Percentiles rank a stretch among this genome's conserved stretches.
phyloP scores from a whole-genome alignment of 345 rosid species.

The Eucalyptus urophylla region DNA sequence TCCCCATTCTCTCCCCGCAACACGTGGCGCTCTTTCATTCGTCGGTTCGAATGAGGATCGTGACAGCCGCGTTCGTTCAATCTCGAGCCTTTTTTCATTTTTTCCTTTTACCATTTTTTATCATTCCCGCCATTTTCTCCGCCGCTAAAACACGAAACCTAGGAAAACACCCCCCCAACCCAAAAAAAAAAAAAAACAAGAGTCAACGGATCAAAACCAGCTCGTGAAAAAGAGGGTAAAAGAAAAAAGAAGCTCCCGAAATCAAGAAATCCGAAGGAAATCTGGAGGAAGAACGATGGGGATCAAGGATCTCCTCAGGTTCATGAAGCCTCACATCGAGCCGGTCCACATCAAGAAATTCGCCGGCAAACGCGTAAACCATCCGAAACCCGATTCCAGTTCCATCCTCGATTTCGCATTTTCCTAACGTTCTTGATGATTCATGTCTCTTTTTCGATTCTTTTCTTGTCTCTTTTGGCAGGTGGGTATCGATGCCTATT shows the following conservation, averaged over 20 bases:
- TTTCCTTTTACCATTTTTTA: not conserved
- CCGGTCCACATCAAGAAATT: conserved; percentile 70
- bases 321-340: conserved; percentile 72
- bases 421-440: not conserved
- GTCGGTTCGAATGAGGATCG: accelerated
- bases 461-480: conserved; percentile 9
- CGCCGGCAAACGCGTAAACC: conserved; percentile 54
- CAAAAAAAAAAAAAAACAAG: not conserved
- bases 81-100: not conserved
- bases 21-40: not conserved
- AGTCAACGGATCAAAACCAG: not conserved
- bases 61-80: not conserved
- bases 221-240: not conserved
- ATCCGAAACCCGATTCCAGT: not conserved
- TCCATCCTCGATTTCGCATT: not conserved
- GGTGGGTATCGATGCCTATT: conserved; percentile 97
- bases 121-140: conserved; percentile 3
- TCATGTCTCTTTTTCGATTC: not conserved
- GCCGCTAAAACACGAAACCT: not conserved
- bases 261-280: not conserved
- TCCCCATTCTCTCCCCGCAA: not conserved
- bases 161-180: not conserved
- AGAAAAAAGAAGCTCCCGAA: not conserved
- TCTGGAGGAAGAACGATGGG: conserved; percentile 30
- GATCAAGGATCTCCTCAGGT: conserved; percentile 77